phyloP scores from a whole-genome alignment of 2,329 filamentous ascomycete species.

The Diaporthe longicolla region DNA sequence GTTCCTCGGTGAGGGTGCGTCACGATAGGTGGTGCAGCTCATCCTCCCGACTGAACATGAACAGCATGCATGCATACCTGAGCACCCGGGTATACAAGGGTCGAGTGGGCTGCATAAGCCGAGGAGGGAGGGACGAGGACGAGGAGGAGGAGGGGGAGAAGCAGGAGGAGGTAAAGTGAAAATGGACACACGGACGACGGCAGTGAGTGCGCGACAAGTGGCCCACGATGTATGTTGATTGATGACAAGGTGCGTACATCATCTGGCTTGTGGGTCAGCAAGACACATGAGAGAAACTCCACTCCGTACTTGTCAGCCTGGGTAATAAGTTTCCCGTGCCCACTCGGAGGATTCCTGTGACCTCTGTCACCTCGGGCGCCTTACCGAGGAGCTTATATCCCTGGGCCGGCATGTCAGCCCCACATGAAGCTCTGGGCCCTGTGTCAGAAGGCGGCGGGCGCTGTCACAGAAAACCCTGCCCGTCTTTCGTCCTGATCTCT shows the following conservation, averaged over 20 bases:
- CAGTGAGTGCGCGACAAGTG: not conserved
- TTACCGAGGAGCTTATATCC: conserved; percentile 23
- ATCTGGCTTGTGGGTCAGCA: no score
- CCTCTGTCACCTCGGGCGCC: conserved; percentile 17
- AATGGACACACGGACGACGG: not conserved
- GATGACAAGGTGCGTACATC: not conserved
- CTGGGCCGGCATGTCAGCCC: conserved; percentile 21
- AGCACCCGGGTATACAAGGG: not conserved
- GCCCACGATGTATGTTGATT: not conserved
- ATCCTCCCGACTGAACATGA: no score
- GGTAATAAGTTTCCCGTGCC: not conserved
- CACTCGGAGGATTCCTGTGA: conserved; percentile 13
- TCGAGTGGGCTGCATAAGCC: not conserved
- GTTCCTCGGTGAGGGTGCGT: conserved; percentile 10
- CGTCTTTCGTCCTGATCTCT: not conserved
- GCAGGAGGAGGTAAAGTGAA: not conserved
- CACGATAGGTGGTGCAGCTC: not conserved
- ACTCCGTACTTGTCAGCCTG: not conserved
- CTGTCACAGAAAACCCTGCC: conserved; percentile 28
- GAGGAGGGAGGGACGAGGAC: no score
- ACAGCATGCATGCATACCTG: no score
- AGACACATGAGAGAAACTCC: conserved; percentile 8
- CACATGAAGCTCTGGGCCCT: conserved; percentile 26
- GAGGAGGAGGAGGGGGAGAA: no score
- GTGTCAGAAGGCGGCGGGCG: conserved; percentile 8